Evolutionary conservation across 106 monocot genomes (phyloP).

Genomic region (Acanthochlamys bracteata): DNA sequence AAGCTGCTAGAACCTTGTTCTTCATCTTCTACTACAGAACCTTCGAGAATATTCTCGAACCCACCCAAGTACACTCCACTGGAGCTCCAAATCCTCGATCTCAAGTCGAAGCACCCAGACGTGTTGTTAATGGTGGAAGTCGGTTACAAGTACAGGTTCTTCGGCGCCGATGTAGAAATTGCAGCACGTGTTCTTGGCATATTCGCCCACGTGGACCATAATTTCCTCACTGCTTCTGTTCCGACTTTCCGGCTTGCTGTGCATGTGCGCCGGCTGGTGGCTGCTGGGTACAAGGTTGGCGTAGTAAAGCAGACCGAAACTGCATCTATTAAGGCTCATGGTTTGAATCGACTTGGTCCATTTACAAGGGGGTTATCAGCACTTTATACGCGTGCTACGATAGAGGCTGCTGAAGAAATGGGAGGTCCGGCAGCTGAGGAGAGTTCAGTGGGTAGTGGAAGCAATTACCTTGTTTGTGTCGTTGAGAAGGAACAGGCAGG

Average conservation of each 20-base stretch:
- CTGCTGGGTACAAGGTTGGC: constrained; percentile 83
- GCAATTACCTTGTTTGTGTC: constrained; percentile 67
- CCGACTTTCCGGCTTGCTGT: constrained; percentile 73
- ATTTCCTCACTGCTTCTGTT: constrained; percentile 82
- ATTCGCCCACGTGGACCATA: constrained; percentile 58
- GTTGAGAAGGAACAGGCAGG: constrained; percentile 33
- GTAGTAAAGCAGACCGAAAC: constrained; percentile 98
- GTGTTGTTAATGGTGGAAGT: constrained; percentile 91
- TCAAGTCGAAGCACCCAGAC: constrained; percentile 69
- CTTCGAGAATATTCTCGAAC: constrained; percentile 1
- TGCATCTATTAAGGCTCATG: constrained; percentile 78
- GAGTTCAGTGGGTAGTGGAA: constrained; percentile 11
- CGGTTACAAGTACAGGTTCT: constrained; percentile 87
- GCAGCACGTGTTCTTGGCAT: constrained; percentile 77
- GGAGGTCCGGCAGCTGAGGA: constrained; percentile 35
- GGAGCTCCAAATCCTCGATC: constrained; percentile 83
- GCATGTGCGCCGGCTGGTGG: constrained; percentile 72
- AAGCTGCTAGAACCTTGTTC: not conserved
- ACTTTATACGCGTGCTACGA: constrained; percentile 71
- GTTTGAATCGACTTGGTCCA: constrained; percentile 52
- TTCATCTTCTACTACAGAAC: too few relatives aligned
- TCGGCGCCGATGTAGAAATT: constrained; percentile 71
- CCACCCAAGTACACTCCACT: constrained; percentile 58
- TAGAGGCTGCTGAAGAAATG: constrained; percentile 74
- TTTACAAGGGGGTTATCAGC: constrained; percentile 63